Evolutionary conservation across 805 yeast species (phyloP), one percentile per base, ranked within the genome.

Genomic region (Wickerhamiella domercqiae): DNA sequence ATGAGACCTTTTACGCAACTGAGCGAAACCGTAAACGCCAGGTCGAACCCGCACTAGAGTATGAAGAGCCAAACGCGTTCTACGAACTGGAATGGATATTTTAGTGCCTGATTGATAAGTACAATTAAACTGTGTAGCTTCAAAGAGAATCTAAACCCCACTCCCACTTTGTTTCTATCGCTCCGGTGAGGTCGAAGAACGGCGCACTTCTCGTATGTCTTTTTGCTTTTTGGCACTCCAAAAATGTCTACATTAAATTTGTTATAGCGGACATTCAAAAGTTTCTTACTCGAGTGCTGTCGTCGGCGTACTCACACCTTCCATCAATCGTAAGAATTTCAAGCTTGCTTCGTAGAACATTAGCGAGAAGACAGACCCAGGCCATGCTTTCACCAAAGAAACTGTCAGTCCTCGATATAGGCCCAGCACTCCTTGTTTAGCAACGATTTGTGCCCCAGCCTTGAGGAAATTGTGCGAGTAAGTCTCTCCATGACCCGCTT

Each of bases 351-450:
- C 86, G 52, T 73, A 79, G n/a, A 71, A 61, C 61, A 72, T 73
- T 39, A 79, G 61, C 1, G 83, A 70, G 3, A 78, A 55, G 1
- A 82, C 81, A 32, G 65, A 57, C 9, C 60, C 44, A 4, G 96
- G 96, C 0, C 87, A 90, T 11, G 81, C 71, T 53, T 84, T 84
- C 36, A 78, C 39, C 3, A 84, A 45, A 4, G 93, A 76, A 1
- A 83, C 71, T 1, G 71, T 58, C 40, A 76, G 67, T 0, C 95
- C 95, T 37, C 73, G 70, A 56, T 84, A 84, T 9, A 83, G 60
- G 0, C 93, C 90, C 6, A 55, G 48, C 0, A 68, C 2, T 0
- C 94, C 94, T 47, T 80, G 86, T 2, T 47, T 52, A 11, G 43
- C 47, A 3, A 73, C 40, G 25, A 83, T 69, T 3, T 53, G 50